Evolutionary conservation across 257 asterid species (phyloP).

Genomic region (Echites panduratus): DNA sequence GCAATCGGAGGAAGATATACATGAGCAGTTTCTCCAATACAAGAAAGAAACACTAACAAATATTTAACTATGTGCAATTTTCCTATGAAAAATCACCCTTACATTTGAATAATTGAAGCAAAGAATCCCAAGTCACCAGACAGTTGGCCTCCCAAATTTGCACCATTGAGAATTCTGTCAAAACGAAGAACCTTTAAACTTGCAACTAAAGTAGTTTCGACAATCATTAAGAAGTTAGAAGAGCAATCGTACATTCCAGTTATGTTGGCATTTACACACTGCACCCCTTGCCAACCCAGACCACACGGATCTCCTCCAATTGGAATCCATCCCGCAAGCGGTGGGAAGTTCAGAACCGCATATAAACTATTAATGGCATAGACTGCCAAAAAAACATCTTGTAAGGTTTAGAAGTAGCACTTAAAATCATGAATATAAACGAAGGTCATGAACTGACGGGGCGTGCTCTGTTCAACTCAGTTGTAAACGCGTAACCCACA

Average conservation of each 20-base stretch:
- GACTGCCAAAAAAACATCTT: slow-evolving; percentile 36
- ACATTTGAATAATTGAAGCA: slow-evolving; percentile 64
- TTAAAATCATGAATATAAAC: not conserved
- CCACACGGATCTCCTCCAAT: slow-evolving; percentile 93
- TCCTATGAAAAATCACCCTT: slow-evolving; percentile 22
- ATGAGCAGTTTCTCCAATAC: not conserved
- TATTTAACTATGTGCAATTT: not conserved
- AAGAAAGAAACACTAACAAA: not conserved
- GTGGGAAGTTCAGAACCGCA: slow-evolving; percentile 57
- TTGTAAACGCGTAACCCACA: not conserved
- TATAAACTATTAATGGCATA: slow-evolving; percentile 68
- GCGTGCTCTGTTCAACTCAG: not conserved
- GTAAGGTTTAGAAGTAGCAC: not conserved
- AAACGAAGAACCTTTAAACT: slow-evolving; percentile 8
- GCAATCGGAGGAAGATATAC: not conserved
- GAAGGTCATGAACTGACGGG: not conserved
- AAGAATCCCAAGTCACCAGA: slow-evolving; percentile 51
- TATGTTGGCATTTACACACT: slow-evolving; percentile 68
- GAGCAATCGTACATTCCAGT: slow-evolving; percentile 57
- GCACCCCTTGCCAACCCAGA: slow-evolving; percentile 78
- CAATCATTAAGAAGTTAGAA: not conserved
- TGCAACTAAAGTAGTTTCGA: not conserved
- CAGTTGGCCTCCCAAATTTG: slow-evolving; percentile 64
- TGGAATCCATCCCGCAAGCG: slow-evolving; percentile 69
- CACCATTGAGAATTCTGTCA: slow-evolving; percentile 48